phyloP scores from a whole-genome alignment of 2,329 filamentous ascomycete genomes.

The Westerdykella ornata region DNA sequence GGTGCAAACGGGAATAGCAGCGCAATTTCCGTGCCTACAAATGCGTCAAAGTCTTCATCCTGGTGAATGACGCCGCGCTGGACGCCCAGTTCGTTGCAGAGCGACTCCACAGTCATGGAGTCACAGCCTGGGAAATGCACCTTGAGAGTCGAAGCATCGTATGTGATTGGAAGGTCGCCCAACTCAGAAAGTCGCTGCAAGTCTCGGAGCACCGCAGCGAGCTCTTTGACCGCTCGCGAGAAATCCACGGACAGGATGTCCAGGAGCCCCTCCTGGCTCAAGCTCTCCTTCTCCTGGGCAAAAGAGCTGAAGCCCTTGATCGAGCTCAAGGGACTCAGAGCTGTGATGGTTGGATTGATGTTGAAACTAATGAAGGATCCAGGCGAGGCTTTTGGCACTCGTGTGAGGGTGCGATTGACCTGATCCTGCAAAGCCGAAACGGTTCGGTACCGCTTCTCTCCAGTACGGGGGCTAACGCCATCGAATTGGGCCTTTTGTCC shows the following conservation, averaged over 20 bases:
- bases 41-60: constrained; percentile 66
- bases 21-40: constrained; percentile 63
- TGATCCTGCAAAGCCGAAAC: constrained; percentile 71
- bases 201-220: constrained; percentile 72
- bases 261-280: constrained; percentile 78
- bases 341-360: constrained; percentile 82
- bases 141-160: constrained; percentile 63
- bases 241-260: constrained; percentile 85
- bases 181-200: constrained; percentile 68
- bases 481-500: constrained; percentile 85
- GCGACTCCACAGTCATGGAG: constrained; percentile 66
- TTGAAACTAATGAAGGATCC: constrained; percentile 86
- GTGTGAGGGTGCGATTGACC: constrained; percentile 60
- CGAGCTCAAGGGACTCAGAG: constrained; percentile 64
- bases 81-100: constrained; percentile 84
- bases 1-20: constrained; percentile 84
- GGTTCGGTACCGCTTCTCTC: constrained; percentile 71
- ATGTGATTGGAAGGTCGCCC: constrained; percentile 74
- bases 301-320: constrained; percentile 48
- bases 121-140: constrained; percentile 91
- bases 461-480: constrained; percentile 59
- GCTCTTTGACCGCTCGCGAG: constrained; percentile 74
- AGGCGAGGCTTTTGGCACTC: constrained; percentile 51
- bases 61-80: constrained; percentile 71
- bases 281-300: constrained; percentile 46